Evolutionary conservation across 176 grass and related monocot genomes (phyloP), one percentile per base, ranked within the genome.

Genomic region (Oryza coarctata): DNA sequence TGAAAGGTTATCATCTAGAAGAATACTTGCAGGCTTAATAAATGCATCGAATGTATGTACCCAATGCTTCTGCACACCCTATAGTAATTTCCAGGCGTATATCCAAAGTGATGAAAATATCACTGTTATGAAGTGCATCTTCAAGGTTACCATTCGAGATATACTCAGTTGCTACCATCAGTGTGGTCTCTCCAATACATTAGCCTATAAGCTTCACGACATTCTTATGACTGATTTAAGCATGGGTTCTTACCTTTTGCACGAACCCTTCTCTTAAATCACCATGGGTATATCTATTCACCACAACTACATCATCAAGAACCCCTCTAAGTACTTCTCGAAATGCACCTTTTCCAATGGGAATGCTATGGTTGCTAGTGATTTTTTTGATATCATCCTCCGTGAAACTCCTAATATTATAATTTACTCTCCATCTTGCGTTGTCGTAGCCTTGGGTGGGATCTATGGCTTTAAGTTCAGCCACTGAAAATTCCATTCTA

Each of bases 1-100:
- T 39, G 70, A 55, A 38, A 67, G 23, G 38, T 57, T 83, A 6
- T 14, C 14, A 39, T 75, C 70, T 9, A 83, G 18, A 67, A 83
- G 81, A 55, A 83, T 83, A 40, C 75, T 83, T 5, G 61, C 71
- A 10, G 71, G 81, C 63, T 83, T 83, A 3, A 75, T 52, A 50
- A 57, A 57, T 83, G 71, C 70, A 65, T 49, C 0, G 70, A 83
- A 65, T 52, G 49, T 18, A 52, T 52, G 49, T 52, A 52, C 17
- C 49, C 18, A 52, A 52, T 52, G 49, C 49, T 52, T 52, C 3
- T 52, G 49, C 49, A 52, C 49, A 52, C 5, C 49, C 49, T 7
- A 52, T 52, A 2, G 49, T 18, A 22, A 52, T 52, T 4, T 18
- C 49, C 49, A 52, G 22, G 5, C 49, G 49, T 22, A 4, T 20